Evolutionary conservation across 202 grass and related monocot genomes (phyloP), one percentile per base, ranked within the genome.

Genomic region (Setaria viridis): DNA sequence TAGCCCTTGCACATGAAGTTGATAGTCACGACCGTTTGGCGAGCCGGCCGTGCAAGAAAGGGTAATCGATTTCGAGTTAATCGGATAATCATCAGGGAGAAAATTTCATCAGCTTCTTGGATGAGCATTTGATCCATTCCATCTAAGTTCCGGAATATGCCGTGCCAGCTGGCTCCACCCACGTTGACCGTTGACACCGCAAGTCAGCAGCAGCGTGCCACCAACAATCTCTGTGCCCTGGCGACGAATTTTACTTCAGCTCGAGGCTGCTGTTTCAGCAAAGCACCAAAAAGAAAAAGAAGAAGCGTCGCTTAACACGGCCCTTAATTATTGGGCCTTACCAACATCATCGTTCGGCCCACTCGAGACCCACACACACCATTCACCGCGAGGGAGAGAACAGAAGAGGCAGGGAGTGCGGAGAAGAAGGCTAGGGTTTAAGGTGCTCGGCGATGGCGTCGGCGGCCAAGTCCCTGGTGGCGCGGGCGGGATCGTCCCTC

Each of bases 401-500:
- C 39, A 41, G 21, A 0, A 43, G 21, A 14, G 45, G 3, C 43
- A 35, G n/a, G 5, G 13, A 9, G 30, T 35, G 74, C 62, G 67
- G 68, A 16, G 14, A 50, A 59, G 80, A 9, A 80, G 19, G 17
- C 9, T 93, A 94, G 90, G 92, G 92, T 94, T 94, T 87, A 80
- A 87, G 62, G 65, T 72, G 58, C 67, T 11, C 70, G 51, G 29
- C 62, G 70, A 84, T 73, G 72, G 87, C 85, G 78, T 85, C 85
- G 87, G 88, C 92, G 72, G 83, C 90, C 64, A 95, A 94, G 92
- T 78, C 79, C 62, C 84, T 99, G 58, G 86, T 94, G 53, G 82
- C 86, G 83, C 71, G 88, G 39, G 90, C 85, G 11, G 91, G 93
- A 75, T 87, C 90, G 33, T 86, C 93, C 64, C 84, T 98, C 69